phyloP scores from a whole-genome alignment of 208 protist genomes.

The Tritrichomonas foetus region DNA sequence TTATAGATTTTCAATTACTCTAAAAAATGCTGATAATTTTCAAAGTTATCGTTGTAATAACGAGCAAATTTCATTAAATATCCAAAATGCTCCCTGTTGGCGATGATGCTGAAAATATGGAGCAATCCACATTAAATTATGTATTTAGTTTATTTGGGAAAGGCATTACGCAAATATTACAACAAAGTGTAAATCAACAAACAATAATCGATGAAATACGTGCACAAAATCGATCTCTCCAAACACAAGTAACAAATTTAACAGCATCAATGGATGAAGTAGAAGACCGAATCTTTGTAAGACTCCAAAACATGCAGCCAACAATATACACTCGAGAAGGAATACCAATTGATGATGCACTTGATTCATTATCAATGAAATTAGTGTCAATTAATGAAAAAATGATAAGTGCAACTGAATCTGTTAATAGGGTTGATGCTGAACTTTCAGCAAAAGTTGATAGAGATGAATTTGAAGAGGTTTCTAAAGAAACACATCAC shows the following conservation, averaged over 20 bases:
- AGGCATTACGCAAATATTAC: neutral
- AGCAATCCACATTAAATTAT: neutral
- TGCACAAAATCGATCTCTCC: neutral
- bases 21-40: no score
- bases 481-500: neutral
- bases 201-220: constrained; percentile 16
- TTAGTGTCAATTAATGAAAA: neutral
- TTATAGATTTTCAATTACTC: no score
- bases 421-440: neutral
- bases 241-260: neutral
- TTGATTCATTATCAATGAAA: neutral
- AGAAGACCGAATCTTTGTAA: neutral
- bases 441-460: constrained; percentile 1
- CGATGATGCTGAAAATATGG: constrained; percentile 34
- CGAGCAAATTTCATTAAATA: neutral
- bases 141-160: constrained; percentile 23
- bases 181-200: neutral
- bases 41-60: no score
- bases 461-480: neutral
- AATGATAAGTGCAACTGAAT: neutral
- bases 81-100: neutral
- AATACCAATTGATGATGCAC: constrained; percentile 7
- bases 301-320: constrained; percentile 10
- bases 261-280: neutral
- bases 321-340: constrained; percentile 13